Evolutionary conservation across 1,284 basidiomycete species (phyloP).

Genomic region (Cryptococcus amylolentus): DNA sequence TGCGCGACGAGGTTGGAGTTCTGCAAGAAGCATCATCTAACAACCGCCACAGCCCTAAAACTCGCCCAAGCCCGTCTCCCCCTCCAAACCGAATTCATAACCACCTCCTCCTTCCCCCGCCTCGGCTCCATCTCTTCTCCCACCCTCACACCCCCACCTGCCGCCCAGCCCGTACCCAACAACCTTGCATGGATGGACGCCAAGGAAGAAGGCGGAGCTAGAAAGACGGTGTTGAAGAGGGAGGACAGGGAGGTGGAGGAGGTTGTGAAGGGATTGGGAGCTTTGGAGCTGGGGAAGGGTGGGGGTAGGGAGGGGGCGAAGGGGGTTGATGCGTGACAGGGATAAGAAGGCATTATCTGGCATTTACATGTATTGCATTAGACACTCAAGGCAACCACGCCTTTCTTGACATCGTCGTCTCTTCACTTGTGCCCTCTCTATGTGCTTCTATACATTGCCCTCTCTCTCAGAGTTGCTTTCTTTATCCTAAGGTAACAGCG

Average conservation of each 20-base stretch:
- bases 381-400: not conserved
- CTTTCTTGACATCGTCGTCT: not conserved
- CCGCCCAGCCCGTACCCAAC: constrained; percentile 24
- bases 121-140: constrained; percentile 58
- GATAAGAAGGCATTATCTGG: not conserved
- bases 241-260: constrained; percentile 74
- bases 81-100: constrained; percentile 84
- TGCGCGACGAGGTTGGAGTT: not conserved
- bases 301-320: constrained; percentile 2
- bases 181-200: constrained; percentile 23
- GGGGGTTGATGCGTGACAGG: constrained; percentile 8
- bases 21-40: not conserved
- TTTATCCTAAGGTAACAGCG: too few species aligned
- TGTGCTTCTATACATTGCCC: too few species aligned
- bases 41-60: constrained; percentile 65
- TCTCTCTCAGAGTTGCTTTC: too few species aligned
- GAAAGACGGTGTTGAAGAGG: constrained; percentile 53
- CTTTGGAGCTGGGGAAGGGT: not conserved
- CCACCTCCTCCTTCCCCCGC: constrained; percentile 65
- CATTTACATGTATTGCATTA: not conserved
- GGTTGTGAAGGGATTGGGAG: constrained; percentile 5
- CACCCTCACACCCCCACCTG: constrained; percentile 25
- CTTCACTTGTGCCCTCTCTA: too few species aligned
- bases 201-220: constrained; percentile 24
- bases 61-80: constrained; percentile 89